Evolutionary conservation across 2,329 filamentous ascomycete species (phyloP).

Genomic region (Trichoderma afroharzianum): DNA sequence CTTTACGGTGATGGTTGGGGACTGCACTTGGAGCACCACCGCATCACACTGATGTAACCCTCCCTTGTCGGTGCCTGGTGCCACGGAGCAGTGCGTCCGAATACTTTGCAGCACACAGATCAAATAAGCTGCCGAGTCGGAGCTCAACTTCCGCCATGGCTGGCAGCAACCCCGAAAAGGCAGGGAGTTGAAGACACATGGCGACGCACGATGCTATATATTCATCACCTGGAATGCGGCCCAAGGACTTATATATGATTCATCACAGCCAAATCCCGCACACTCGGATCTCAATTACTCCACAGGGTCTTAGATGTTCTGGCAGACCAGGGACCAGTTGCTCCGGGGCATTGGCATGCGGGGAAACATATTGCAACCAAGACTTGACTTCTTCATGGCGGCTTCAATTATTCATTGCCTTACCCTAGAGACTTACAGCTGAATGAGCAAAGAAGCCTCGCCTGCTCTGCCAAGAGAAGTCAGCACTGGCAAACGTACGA

Average conservation of each 20-base stretch:
- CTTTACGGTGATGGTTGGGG: background rate
- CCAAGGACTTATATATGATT: background rate
- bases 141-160: background rate
- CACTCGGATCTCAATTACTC: background rate
- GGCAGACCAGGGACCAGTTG: background rate
- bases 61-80: conserved; percentile 10
- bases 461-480: background rate
- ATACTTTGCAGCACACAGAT: background rate
- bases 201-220: background rate
- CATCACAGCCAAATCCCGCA: background rate
- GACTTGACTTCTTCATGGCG: background rate
- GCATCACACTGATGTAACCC: conserved; percentile 16
- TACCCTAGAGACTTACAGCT: background rate
- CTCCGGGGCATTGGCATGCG: background rate
- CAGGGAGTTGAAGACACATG: background rate
- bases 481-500: background rate
- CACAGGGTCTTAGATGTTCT: background rate
- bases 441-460: background rate
- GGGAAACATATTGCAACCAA: background rate
- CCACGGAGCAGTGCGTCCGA: background rate
- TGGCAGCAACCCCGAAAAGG: background rate
- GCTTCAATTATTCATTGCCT: background rate
- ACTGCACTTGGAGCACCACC: background rate
- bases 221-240: background rate
- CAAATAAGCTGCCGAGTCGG: background rate